Conservation (phyloP, 345 rosid genomes). For the Salix koriyanagi region DNA sequence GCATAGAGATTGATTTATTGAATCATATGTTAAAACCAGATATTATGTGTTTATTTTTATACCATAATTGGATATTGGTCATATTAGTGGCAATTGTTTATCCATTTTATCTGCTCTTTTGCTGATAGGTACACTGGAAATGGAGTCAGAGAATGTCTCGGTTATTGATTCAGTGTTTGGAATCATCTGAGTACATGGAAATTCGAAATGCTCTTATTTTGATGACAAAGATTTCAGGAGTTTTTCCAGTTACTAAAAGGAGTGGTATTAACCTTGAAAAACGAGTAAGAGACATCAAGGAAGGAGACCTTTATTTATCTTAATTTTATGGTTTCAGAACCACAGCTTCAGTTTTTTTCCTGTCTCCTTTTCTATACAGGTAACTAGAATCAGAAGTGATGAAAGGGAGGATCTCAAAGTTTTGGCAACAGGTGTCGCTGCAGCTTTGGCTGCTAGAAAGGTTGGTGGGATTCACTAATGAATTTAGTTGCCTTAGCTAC, state of each 20-base stretch:
- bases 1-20: neutral
- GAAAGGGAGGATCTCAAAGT: constrained; percentile 99
- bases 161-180: constrained; percentile 88
- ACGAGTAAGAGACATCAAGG: constrained; percentile 53
- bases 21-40: neutral
- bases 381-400: constrained; percentile 84
- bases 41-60: neutral
- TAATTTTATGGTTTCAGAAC: constrained; percentile 9
- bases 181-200: constrained; percentile 96
- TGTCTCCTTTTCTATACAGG: constrained; percentile 39
- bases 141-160: constrained; percentile 97
- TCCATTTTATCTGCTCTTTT: constrained; percentile 20
- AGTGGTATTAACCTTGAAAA: constrained; percentile 98
- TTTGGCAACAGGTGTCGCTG: constrained; percentile 96
- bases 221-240: constrained; percentile 90
- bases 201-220: constrained; percentile 92
- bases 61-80: neutral
- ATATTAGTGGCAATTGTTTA: neutral
- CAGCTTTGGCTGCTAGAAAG: constrained; percentile 97
- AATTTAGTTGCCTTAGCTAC: neutral
- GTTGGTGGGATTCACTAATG: constrained; percentile 35
- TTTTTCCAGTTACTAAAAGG: constrained; percentile 94
- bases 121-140: constrained; percentile 89
- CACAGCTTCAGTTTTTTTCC: constrained; percentile 3
- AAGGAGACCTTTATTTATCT: constrained; percentile 2